Percentiles rank a stretch among this genome's conserved stretches.
These are phyloP conservation scores for Paecilomyces variotii DNA, from an alignment of 2,329 filamentous ascomycete genomes.

Conservation along the genomic window DNA sequence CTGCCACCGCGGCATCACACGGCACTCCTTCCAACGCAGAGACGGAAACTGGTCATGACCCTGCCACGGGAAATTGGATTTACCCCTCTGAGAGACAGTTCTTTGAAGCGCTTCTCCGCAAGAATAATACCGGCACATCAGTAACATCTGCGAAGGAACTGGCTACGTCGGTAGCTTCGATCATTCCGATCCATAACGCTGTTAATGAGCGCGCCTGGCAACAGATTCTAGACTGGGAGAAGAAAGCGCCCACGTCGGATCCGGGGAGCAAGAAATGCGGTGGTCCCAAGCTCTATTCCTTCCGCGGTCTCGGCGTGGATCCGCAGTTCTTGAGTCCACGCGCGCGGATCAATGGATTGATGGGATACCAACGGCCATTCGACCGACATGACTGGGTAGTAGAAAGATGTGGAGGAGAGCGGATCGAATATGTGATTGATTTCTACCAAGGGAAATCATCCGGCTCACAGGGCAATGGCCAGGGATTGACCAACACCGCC, in stretches of 20 bases:
- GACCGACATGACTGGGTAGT: constrained; percentile 97
- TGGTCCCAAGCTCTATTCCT: constrained; percentile 75
- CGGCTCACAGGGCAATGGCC: constrained; percentile 15
- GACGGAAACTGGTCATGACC: constrained; percentile 64
- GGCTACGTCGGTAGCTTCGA: constrained; percentile 73
- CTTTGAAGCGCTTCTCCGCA: constrained; percentile 92
- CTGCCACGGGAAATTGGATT: constrained; percentile 78
- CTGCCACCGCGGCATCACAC: constrained; percentile 21
- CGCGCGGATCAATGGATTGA: constrained; percentile 69
- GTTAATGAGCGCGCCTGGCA: constrained; percentile 96
- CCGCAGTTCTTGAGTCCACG: constrained; percentile 62
- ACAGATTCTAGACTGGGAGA: constrained; percentile 86
- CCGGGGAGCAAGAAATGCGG: constrained; percentile 58
- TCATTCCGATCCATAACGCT: constrained; percentile 96
- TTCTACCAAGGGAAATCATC: constrained; percentile 72
- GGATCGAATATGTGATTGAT: constrained; percentile 93
- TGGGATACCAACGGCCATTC: constrained; percentile 89
- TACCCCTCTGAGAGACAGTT: constrained; percentile 97
- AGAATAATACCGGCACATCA: constrained; percentile 63
- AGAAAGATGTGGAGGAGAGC: constrained; percentile 67
- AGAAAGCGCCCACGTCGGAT: constrained; percentile 48
- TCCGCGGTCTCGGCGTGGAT: constrained; percentile 56
- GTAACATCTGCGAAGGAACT: constrained; percentile 32
- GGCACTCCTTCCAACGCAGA: constrained; percentile 62
- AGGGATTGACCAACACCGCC: constrained; percentile 23